Evolutionary conservation across 2,329 filamentous ascomycete species (phyloP).

Genomic region (Diaporthe australafricana): DNA sequence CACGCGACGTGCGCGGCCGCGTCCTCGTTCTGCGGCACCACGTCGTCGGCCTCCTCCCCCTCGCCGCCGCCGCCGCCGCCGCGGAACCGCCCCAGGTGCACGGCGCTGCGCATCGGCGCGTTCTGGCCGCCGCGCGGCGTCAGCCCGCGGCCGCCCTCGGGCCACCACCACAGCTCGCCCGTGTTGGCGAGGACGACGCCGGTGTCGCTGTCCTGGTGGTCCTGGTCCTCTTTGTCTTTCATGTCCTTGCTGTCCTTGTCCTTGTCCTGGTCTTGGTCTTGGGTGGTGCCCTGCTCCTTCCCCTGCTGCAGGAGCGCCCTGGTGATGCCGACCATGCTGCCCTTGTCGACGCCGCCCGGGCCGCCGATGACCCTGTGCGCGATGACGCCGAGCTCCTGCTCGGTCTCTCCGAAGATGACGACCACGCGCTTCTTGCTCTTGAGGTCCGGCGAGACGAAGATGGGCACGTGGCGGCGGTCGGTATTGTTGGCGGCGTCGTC

Average conservation of each 20-base stretch:
- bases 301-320: slow-evolving; percentile 53
- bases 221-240: slow-evolving; percentile 44
- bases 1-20: slow-evolving; percentile 72
- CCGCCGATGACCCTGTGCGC: slow-evolving; percentile 76
- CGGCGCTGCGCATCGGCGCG: slow-evolving; percentile 71
- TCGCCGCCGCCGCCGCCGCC: slow-evolving; percentile 54
- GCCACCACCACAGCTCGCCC: slow-evolving; percentile 83
- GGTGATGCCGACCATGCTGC: slow-evolving; percentile 77
- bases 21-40: slow-evolving; percentile 69
- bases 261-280: neutral
- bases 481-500: slow-evolving; percentile 43
- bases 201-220: slow-evolving; percentile 50
- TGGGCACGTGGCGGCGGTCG: slow-evolving; percentile 71
- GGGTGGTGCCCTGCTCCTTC: neutral
- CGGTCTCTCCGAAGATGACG: slow-evolving; percentile 78
- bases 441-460: slow-evolving; percentile 71
- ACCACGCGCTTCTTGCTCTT: slow-evolving; percentile 71
- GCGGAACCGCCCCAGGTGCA: slow-evolving; percentile 66
- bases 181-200: slow-evolving; percentile 82
- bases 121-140: slow-evolving; percentile 67
- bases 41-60: no score
- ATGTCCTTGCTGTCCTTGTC: neutral
- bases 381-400: slow-evolving; percentile 80
- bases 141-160: slow-evolving; percentile 69
- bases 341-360: slow-evolving; percentile 73